Evolutionary conservation across 2,329 filamentous ascomycete genomes (phyloP), one percentile per base, ranked within the genome.

Genomic region (Sporothrix brasiliensis): DNA sequence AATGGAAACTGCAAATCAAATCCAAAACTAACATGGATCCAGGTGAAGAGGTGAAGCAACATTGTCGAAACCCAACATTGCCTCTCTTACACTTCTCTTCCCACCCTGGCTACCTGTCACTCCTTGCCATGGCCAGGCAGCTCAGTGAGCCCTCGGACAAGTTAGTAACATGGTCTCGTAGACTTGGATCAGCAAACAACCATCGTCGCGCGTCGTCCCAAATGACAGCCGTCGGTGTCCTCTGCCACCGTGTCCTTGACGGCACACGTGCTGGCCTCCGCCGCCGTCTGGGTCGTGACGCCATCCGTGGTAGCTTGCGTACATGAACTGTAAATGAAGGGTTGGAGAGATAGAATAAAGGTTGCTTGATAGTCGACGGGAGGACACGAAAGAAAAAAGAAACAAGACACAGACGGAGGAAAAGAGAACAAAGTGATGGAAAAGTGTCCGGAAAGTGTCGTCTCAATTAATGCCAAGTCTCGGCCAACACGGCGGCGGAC

Each of bases 191-290:
- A 4, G 27, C 10, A 14, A 47, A 16, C 13, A 1, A 47, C 44
- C 4, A 16, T 44, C 41, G 41, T 3, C 41, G 27, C 44, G 13
- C 13, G 16, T 13, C 2, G 4, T 47, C 44, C 16, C 24, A 4
- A 73, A 78, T 77, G 71, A 80, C 79, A 79, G 47, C 75, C 75
- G 50, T 80, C 76, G 24, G 77, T 76, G 41, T 79, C 74, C 68
- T 80, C 79, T 24, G 74, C 52, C 10, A 76, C 77, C 7, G 74
- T 76, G 39, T 73, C 73, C 16, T 76, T 72, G 24, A 79, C 72
- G 58, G 74, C 77, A 73, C 79, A 80, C 74, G 76, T 74, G 69
- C 79, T 80, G 70, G 77, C 77, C 39, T 76, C 75, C 11, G 74
- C 74, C 27, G 77, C 76, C 39, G 75, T 71, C 73, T 80, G 78